Evolutionary conservation across 1,284 basidiomycete genomes (phyloP), one percentile per base, ranked within the genome.

Genomic region (Irpex sp.): DNA sequence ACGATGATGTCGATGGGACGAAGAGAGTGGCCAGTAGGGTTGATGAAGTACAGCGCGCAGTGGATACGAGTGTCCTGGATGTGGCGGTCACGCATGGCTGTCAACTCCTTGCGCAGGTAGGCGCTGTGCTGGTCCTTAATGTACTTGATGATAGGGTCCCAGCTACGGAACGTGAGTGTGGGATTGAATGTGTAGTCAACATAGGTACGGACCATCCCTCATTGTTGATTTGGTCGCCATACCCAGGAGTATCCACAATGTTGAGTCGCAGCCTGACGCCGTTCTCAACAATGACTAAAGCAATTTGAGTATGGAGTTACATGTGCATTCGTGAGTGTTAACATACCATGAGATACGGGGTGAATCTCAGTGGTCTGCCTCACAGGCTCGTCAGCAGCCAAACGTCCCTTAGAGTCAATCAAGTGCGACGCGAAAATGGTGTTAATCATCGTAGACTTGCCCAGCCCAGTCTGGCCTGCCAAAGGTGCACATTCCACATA

Each of bases 51-150:
- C 62, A 99, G 77, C 74, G 93, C 95, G 82, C 95, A 98, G 82
- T 99, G 96, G 67, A 99, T 97, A 64, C 97, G 91, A 19, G 96
- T 98, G 79, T 99, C 97, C 73, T 93, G 91, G 70, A 99, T 99
- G 81, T 96, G 94, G 64, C 94, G 90, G 82, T 99, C 97, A 67
- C 97, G 90, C 91, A 96, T 95, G 5, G 97, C 96, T 4, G 97
- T 99, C 65, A 99, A 84, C 81, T 99, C 96, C 80, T 99, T 99
- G 75, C 97, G 91, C 61, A 99, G 87, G 79, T 98, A 99, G 54
- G 96, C 94, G 72, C 93, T 96, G 81, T 99, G 96, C 76, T 99
- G 96, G 82, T 99, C 97, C 80, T 95, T 93, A 79, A 98, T 98
- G 78, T 98, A 97, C 79, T 97, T 97, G 76, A 98, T 85, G 70